Evolutionary conservation across 768 basidiomycete species (phyloP).

Genomic region (Artomyces pyxidatus): DNA sequence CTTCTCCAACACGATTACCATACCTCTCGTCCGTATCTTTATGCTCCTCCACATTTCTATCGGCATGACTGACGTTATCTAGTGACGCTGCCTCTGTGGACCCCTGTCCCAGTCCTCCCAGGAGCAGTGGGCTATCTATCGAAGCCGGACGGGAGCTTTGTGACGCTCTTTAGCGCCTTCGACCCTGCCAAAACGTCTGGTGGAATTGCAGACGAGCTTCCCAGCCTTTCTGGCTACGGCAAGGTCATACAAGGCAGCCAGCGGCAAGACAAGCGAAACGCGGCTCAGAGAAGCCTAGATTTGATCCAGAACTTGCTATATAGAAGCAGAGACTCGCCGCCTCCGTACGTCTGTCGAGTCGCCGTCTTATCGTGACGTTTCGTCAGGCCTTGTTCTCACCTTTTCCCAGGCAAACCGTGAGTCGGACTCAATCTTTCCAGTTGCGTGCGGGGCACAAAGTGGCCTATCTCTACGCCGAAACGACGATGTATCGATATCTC

Average conservation of each 20-base stretch:
- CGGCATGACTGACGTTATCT: background rate
- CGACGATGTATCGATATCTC: constrained; percentile 61
- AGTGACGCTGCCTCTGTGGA: constrained; percentile 55
- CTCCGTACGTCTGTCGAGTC: constrained; percentile 9
- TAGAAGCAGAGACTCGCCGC: background rate
- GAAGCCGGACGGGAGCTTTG: constrained; percentile 59
- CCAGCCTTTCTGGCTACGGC: constrained; percentile 60
- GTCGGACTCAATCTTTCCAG: constrained; percentile 49
- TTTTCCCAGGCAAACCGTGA: constrained; percentile 33
- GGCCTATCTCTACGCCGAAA: constrained; percentile 63
- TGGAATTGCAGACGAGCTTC: constrained; percentile 37
- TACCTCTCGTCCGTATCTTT: constrained; percentile 41
- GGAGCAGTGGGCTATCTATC: constrained; percentile 73
- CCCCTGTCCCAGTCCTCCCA: constrained; percentile 48
- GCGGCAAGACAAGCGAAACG: constrained; percentile 49
- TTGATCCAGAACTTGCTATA: constrained; percentile 40
- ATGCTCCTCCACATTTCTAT: background rate
- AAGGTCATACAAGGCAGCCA: constrained; percentile 39
- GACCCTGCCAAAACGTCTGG: constrained; percentile 40
- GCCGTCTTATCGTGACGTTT: background rate
- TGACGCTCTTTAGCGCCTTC: constrained; percentile 66
- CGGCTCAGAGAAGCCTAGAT: constrained; percentile 51
- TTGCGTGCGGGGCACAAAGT: constrained; percentile 56
- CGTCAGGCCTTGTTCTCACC: no score
- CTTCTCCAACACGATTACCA: constrained; percentile 63